Conservation (phyloP, 2,329 filamentous ascomycete genomes). For the Aureobasidium sp. region DNA sequence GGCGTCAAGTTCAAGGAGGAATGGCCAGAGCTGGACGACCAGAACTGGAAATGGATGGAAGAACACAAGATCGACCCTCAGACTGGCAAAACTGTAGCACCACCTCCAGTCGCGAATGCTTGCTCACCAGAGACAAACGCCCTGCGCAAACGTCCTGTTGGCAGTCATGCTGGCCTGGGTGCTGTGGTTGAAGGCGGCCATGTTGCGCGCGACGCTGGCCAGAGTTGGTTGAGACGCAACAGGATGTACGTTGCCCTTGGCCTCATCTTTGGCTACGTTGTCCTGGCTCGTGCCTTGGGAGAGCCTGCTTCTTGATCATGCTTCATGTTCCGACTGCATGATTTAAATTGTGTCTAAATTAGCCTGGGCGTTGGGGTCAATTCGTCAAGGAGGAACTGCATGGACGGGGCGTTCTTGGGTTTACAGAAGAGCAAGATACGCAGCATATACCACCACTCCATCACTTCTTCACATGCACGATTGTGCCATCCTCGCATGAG, state of each 20-base stretch:
- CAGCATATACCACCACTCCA: neutral
- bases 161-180: slow-evolving; percentile 45
- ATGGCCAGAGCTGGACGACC: slow-evolving; percentile 80
- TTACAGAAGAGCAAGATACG: neutral
- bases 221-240: slow-evolving; percentile 73
- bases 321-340: neutral
- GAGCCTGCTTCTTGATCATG: slow-evolving; percentile 17
- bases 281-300: slow-evolving; percentile 67
- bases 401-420: neutral
- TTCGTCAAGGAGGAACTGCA: neutral
- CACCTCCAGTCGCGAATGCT: slow-evolving; percentile 35
- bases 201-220: slow-evolving; percentile 65
- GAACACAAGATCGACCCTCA: slow-evolving; percentile 67
- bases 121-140: slow-evolving; percentile 56
- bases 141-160: slow-evolving; percentile 53
- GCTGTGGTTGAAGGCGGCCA: slow-evolving; percentile 71
- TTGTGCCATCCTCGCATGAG: too few relatives aligned
- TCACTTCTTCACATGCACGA: neutral
- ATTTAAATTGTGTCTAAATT: neutral
- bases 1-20: slow-evolving; percentile 82
- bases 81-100: slow-evolving; percentile 49
- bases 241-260: slow-evolving; percentile 65
- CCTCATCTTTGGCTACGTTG: slow-evolving; percentile 70
- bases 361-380: slow-evolving; percentile 15
- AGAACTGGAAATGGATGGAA: slow-evolving; percentile 90